Evolutionary conservation across 2,329 filamentous ascomycete species (phyloP).

Genomic region (Orbilia quercus): DNA sequence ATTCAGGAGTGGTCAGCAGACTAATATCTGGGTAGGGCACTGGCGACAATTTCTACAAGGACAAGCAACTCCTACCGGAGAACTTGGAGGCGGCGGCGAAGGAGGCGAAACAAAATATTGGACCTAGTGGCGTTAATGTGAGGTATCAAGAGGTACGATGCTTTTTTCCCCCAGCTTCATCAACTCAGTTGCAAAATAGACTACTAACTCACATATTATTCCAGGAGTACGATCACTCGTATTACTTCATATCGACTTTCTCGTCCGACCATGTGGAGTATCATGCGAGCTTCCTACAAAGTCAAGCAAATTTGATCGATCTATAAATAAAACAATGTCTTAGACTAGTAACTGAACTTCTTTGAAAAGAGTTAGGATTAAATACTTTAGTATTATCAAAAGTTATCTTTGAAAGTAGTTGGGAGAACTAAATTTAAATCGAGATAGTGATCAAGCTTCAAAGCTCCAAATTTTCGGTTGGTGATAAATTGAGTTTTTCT

Average conservation of each 20-base stretch:
- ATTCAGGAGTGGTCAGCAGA: too few species aligned
- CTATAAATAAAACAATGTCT: conserved; percentile 1
- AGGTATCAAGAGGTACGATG: conserved; percentile 79
- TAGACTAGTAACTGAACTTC: background rate
- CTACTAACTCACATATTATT: background rate
- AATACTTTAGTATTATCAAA: too few species aligned
- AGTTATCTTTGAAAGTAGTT: too few species aligned
- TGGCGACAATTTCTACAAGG: conserved; percentile 95
- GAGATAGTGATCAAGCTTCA: too few species aligned
- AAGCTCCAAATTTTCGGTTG: too few species aligned
- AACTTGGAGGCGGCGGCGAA: conserved; percentile 85
- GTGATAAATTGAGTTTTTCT: too few species aligned
- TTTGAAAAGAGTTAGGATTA: background rate
- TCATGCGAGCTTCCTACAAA: conserved; percentile 80
- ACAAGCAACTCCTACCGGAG: conserved; percentile 90
- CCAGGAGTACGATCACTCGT: conserved; percentile 94
- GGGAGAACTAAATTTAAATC: too few species aligned
- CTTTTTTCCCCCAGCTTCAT: background rate
- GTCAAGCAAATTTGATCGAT: conserved; percentile 36
- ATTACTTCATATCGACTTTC: conserved; percentile 95
- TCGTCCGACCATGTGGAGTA: conserved; percentile 89
- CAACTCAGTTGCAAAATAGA: background rate
- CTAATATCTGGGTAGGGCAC: conserved; percentile 69
- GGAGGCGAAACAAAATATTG: conserved; percentile 76
- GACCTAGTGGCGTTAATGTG: conserved; percentile 71